Evolutionary conservation across 768 basidiomycete species (phyloP).

Genomic region (Dioszegia crocea): DNA sequence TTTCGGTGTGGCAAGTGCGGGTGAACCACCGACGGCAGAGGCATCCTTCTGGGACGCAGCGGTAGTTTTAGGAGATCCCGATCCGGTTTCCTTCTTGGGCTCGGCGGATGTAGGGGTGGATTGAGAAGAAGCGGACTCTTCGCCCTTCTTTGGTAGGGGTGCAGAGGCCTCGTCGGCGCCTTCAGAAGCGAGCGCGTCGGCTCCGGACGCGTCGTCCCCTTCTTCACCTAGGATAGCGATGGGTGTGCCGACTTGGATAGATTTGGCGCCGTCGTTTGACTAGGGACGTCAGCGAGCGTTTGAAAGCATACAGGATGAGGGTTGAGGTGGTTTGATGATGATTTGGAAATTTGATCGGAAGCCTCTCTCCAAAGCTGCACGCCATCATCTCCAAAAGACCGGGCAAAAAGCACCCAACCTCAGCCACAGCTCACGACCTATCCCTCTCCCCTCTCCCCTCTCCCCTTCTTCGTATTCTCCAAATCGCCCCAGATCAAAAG

Average conservation of each 20-base stretch:
- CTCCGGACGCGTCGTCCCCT: constrained; percentile 87
- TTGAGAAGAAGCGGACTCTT: constrained; percentile 38
- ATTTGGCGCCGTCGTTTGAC: constrained; percentile 80
- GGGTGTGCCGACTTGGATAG: constrained; percentile 74
- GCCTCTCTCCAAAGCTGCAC: too few species aligned
- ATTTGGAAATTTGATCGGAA: too few species aligned
- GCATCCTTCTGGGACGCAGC: constrained; percentile 21
- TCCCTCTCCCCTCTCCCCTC: neutral
- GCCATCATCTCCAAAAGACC: too few species aligned
- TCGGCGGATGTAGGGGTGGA: constrained; percentile 46
- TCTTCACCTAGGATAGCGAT: constrained; percentile 93
- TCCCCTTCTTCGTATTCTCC: neutral
- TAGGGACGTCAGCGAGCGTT: constrained; percentile 47
- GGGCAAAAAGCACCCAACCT: too few species aligned
- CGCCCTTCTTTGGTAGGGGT: constrained; percentile 46
- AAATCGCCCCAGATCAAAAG: too few species aligned
- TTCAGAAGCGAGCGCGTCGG: constrained; percentile 66
- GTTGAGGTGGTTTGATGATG: too few species aligned
- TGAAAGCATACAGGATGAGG: too few species aligned
- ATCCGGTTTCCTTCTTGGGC: constrained; percentile 42
- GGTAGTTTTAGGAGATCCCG: constrained; percentile 1
- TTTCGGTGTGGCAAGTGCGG: constrained; percentile 52
- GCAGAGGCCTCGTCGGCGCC: constrained; percentile 49
- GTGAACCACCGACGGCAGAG: constrained; percentile 17
- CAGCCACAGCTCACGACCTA: neutral